These are phyloP conservation scores for Hypoxylon subgilvum DNA, from an alignment of 495 filamentous ascomycete species.

Conservation along the genomic window DNA sequence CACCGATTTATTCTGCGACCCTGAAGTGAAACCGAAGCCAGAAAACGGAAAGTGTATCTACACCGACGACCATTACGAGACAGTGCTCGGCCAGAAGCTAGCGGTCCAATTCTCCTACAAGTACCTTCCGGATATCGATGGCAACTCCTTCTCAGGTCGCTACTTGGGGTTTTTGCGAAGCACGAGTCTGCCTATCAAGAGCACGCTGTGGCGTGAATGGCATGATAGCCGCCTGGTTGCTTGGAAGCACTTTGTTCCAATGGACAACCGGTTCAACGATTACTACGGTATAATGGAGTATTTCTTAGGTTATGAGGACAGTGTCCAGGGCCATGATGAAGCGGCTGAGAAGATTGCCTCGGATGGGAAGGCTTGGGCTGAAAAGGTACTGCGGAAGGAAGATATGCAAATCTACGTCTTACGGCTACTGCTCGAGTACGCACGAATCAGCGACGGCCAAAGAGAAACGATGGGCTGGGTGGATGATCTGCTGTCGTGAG, in stretches of 20 bases:
- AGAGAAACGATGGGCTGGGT: slow-evolving; percentile 71
- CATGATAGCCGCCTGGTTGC: slow-evolving; percentile 71
- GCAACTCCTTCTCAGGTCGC: slow-evolving; percentile 73
- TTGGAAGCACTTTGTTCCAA: slow-evolving; percentile 81
- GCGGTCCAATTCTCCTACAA: slow-evolving; percentile 67
- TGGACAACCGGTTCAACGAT: slow-evolving; percentile 82
- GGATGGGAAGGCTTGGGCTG: slow-evolving; percentile 70
- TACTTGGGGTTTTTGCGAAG: slow-evolving; percentile 71
- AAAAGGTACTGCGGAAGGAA: slow-evolving; percentile 69
- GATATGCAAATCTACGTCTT: slow-evolving; percentile 77
- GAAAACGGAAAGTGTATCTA: slow-evolving; percentile 56
- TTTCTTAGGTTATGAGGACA: slow-evolving; percentile 65
- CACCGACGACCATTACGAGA: slow-evolving; percentile 54
- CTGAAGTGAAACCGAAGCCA: slow-evolving; percentile 31
- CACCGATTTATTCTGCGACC: slow-evolving; percentile 54
- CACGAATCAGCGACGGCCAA: slow-evolving; percentile 67
- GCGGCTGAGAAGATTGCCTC: slow-evolving; percentile 67
- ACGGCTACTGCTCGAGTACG: slow-evolving; percentile 74
- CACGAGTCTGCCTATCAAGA: slow-evolving; percentile 70
- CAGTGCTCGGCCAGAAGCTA: slow-evolving; percentile 47
- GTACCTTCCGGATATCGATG: slow-evolving; percentile 71
- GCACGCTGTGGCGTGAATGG: slow-evolving; percentile 78
- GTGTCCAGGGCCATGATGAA: slow-evolving; percentile 58
- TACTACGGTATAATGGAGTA: slow-evolving; percentile 80
- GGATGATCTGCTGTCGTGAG: slow-evolving; percentile 49